Conservation (phyloP, 768 basidiomycete genomes). For the Phanerodontia chrysosporium region DNA sequence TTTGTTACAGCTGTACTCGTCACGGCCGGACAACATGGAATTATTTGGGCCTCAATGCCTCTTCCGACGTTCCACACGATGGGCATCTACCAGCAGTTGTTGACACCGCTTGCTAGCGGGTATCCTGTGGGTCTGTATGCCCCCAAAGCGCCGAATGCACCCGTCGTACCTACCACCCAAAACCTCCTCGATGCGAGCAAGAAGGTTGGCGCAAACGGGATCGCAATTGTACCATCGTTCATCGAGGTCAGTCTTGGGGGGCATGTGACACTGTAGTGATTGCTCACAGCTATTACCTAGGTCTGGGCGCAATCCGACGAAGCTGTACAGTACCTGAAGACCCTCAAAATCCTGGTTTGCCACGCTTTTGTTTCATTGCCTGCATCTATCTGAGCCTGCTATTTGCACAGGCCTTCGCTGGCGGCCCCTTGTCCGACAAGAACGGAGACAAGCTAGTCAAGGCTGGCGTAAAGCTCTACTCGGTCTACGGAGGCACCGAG, state of each 20-base stretch:
- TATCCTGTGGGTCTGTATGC: conserved; percentile 15
- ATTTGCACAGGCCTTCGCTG: background rate
- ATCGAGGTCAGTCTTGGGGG: conserved; percentile 19
- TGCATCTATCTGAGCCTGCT: background rate
- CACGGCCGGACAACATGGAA: conserved; percentile 13
- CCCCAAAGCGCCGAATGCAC: conserved; percentile 20
- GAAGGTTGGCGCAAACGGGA: conserved; percentile 10
- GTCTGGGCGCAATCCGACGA: background rate
- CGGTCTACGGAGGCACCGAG: conserved; percentile 7
- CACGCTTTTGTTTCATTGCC: background rate
- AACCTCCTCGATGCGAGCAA: conserved; percentile 7
- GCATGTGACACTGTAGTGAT: too few relatives aligned
- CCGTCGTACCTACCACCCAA: conserved; percentile 20
- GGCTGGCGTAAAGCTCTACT: background rate
- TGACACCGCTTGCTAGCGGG: conserved; percentile 7
- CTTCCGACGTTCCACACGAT: conserved; percentile 23
- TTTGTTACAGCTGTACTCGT: background rate
- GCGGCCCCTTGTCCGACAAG: background rate
- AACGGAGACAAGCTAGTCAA: conserved; percentile 1
- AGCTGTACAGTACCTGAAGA: conserved; percentile 1
- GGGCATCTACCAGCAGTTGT: background rate
- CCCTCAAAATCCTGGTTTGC: background rate
- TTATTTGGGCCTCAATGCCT: conserved; percentile 13
- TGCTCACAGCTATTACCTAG: background rate
- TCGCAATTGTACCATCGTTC: conserved; percentile 21